Base-by-base conservation (phyloP, 495 filamentous ascomycete species). In the Penicillium malachiteum region DNA sequence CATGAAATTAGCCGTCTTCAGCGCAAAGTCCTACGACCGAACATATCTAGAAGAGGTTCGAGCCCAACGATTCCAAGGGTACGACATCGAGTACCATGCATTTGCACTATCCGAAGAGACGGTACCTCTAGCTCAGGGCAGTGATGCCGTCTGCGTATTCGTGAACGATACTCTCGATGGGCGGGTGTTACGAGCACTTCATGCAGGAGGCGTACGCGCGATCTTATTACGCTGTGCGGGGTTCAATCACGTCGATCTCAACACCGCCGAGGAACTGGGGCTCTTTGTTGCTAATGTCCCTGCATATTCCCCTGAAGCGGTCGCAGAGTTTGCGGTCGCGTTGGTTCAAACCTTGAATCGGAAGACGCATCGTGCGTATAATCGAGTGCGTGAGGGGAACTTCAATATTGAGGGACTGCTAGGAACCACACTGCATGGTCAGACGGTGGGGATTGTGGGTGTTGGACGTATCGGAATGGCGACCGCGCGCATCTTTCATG, bases 301-400 rank as follows among this genome's bases (percentile, higher is more conserved):
- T 0, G 75, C 85, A 1, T 89, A 90, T 67, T 84, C 82, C 4
- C 87, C 87, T 54, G 86, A 88, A 60, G 83, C 86, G 4, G 87
- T 90, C 3, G 87, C 87, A 58, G 87, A 89, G 71, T 89, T 87
- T 63, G 80, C 86, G 16, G 74, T 88, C 13, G 81, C 84, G 8
- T 76, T 89, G 62, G 73, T 87, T 38, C 84, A 85, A 69, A 87
- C 86, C 0, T 74, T 89, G 26, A 87, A 89, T 61, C 84, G 87
- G 16, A 84, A 86, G 57, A 86, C 83, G 13, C 87, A 89, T 65
- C 83, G 86, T 18, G 81, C 86, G 6, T 90, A 85, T 69, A 87
- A 83, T 65, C 84, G 87, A 11, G 86, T 87, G 16, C 83, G 86
- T 32, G 87, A 89, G 68, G 84, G 83, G 14, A 89, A 89, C 62